Evolutionary conservation across 371 early-diverging fungal species (phyloP), one percentile per base, ranked within the genome.

Genomic region (Parasitella parasitica): DNA sequence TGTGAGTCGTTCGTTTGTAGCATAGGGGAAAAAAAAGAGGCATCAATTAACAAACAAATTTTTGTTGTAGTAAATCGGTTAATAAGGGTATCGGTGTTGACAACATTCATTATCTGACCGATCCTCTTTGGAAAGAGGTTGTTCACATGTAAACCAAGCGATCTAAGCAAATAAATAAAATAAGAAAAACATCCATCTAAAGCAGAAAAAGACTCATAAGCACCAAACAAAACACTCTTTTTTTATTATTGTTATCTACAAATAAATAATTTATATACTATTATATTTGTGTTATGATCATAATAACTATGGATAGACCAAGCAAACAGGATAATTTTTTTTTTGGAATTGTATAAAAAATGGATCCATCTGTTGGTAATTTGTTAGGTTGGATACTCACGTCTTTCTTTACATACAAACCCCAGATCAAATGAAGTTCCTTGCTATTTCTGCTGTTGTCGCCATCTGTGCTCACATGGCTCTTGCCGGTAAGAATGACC

Each of bases 61-160:
- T 7, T 11, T n/a, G n/a, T 28, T 35, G 30, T 75, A 91, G 91
- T 51, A 91, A 89, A 69, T 74, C 77, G 20, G 78, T 94, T 38
- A 97, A 97, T 80, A 97, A 97, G 84, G 94, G 92, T 41, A 89
- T 90, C 55, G 98, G 96, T 20, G 87, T 97, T 39, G 95, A 96
- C 41, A 91, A 91, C 51, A 82, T 94, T 65, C 97, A 96, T 65
- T 88, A 87, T 63, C 77, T 98, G 35, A 88, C 86, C 67, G 98
- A 97, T 71, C 87, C 87, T 41, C 78, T 98, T 64, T 98, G 94
- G 94, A 93, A 88, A 72, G 77, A 83, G 46, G 67, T 70, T 28
- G 70, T 76, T 57, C 66, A 64, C 54, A 50, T 67, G 28, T 72
- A 75, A 63, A 52, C 53, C n/a, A 32, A 32, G n/a, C 15, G 18